A percentile compares a stretch with the other conserved stretches of the same genome.
phyloP scores from a whole-genome alignment of 176 grass and related monocot genomes.

The Puccinellia tenuiflora region DNA sequence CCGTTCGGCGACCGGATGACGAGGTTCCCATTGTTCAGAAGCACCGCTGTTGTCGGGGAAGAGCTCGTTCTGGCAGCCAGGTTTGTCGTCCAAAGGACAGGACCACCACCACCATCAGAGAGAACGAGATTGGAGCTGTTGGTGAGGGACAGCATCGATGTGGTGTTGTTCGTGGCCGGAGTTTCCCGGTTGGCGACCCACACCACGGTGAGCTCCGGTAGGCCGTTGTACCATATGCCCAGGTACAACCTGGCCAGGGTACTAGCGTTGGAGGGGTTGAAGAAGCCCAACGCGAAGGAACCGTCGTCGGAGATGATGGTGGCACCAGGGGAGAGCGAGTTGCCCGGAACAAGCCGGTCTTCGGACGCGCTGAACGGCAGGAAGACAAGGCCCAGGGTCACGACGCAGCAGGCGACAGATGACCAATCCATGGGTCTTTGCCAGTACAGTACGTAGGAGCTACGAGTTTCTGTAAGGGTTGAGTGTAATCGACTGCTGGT shows the following conservation, averaged over 20 bases:
- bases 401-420: no score
- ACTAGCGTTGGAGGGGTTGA: not conserved
- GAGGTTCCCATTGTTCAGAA: constrained; percentile 27
- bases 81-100: not conserved
- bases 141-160: not conserved
- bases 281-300: not conserved
- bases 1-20: not conserved
- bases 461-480: no score
- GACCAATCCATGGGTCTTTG: no score
- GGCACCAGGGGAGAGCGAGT: not conserved
- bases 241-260: not conserved
- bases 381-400: not conserved
- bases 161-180: not conserved
- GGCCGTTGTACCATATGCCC: not conserved
- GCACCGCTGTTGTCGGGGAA: not conserved
- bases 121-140: not conserved
- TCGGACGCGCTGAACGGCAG: not conserved
- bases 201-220: not conserved
- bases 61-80: no score
- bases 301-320: not conserved
- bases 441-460: no score
- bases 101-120: not conserved
- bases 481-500: no score
- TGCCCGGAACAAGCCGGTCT: not conserved
- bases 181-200: not conserved